Percentiles rank a stretch among this genome's conserved stretches.
phyloP scores from a whole-genome alignment of 192 early-diverging fungal species.

The Rhizophagus prolifer region DNA sequence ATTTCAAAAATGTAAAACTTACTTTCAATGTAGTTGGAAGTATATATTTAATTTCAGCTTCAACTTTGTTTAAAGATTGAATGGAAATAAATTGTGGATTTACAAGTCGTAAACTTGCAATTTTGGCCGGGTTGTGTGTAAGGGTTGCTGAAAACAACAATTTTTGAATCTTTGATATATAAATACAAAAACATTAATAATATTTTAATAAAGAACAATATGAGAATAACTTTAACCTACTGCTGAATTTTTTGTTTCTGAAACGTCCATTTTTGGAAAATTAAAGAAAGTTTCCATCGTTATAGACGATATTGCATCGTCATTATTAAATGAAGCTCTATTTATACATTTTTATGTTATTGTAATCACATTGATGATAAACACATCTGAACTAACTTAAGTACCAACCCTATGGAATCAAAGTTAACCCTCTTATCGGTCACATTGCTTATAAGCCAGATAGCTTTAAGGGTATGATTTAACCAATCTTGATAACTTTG shows the following conservation, averaged over 20 bases:
- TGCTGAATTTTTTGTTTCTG: constrained; percentile 45
- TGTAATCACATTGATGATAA: background rate
- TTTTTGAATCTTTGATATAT: constrained; percentile 70
- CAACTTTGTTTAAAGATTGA: constrained; percentile 45
- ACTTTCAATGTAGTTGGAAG: constrained; percentile 56
- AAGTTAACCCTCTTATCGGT: background rate
- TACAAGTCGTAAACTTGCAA: constrained; percentile 77
- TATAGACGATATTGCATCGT: constrained; percentile 51
- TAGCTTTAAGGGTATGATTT: constrained; percentile 63
- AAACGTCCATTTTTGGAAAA: constrained; percentile 49
- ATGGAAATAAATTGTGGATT: constrained; percentile 86
- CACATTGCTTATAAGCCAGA: constrained; percentile 35
- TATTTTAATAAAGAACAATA: background rate
- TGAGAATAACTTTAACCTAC: constrained; percentile 27
- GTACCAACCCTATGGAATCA: constrained; percentile 32
- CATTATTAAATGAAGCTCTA: background rate
- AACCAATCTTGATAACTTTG: constrained; percentile 95
- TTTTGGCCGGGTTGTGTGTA: constrained; percentile 89
- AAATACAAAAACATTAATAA: background rate
- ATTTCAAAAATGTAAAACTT: constrained; percentile 16
- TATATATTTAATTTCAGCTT: constrained; percentile 47
- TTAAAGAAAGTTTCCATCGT: constrained; percentile 45
- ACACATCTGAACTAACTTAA: background rate
- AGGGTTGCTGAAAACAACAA: constrained; percentile 95
- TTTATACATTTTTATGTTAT: background rate